Conservation (phyloP, 495 filamentous ascomycete genomes). For the Pseudevernia furfuracea region DNA sequence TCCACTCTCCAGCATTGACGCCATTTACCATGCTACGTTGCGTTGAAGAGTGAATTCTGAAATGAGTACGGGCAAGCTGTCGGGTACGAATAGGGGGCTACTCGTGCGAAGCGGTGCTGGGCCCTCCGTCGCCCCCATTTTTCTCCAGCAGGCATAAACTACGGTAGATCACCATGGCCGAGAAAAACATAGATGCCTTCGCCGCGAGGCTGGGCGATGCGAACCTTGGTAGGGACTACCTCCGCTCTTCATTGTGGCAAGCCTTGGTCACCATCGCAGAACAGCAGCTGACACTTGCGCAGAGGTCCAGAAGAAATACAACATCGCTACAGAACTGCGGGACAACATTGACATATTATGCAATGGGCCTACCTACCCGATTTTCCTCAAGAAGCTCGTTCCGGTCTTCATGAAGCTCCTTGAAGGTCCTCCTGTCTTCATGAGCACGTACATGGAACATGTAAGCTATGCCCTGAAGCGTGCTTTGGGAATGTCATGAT, state of each 20-base stretch:
- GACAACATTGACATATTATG: constrained; percentile 74
- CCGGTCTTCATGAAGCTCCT: constrained; percentile 84
- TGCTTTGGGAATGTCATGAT: constrained; percentile 15
- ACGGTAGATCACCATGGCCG: constrained; percentile 27
- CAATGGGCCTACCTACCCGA: constrained; percentile 56
- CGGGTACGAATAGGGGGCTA: constrained; percentile 3
- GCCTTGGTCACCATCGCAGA: constrained; percentile 12
- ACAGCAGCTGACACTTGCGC: constrained; percentile 17
- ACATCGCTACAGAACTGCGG: constrained; percentile 69
- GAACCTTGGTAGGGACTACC: constrained; percentile 44
- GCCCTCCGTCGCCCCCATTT: neutral
- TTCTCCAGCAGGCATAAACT: neutral
- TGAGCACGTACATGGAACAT: constrained; percentile 79
- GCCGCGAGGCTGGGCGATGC: constrained; percentile 53
- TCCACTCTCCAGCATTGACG: neutral
- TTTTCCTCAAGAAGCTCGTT: constrained; percentile 77
- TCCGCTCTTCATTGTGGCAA: neutral
- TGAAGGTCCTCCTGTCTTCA: constrained; percentile 81
- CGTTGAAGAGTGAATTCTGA: neutral
- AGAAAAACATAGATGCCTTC: constrained; percentile 53
- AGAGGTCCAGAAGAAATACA: constrained; percentile 72
- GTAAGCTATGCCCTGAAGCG: constrained; percentile 34
- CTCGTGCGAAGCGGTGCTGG: constrained; percentile 5
- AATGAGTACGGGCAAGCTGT: constrained; percentile 9
- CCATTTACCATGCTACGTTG: neutral